Percentiles rank a stretch among this genome's conserved stretches.
These are phyloP conservation scores for Apiospora kogelbergensis DNA, from an alignment of 2,329 filamentous ascomycete genomes.

Conservation along the genomic window DNA sequence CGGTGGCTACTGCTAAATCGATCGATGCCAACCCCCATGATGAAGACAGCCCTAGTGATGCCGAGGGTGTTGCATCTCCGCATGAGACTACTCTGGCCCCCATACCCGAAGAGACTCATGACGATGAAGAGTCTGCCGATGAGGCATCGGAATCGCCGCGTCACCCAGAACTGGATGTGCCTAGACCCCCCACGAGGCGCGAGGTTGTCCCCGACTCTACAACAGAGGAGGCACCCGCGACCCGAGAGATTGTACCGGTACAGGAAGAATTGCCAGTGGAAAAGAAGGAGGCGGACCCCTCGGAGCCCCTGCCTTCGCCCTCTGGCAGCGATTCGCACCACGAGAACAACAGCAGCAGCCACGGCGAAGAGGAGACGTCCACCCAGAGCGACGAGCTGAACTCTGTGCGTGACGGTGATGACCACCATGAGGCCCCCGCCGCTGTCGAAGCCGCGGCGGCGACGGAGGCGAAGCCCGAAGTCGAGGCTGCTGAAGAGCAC, in stretches of 20 bases:
- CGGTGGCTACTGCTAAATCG: neutral
- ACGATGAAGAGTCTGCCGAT: neutral
- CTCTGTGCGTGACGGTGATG: neutral
- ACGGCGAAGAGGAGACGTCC: neutral
- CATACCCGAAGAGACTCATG: neutral
- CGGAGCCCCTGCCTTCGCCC: neutral
- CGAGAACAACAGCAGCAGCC: neutral
- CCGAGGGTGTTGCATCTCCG: neutral
- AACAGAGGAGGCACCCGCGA: neutral
- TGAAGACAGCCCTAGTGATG: neutral
- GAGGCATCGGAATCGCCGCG: neutral
- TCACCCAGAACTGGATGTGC: neutral
- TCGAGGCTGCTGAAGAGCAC: neutral
- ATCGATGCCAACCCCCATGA: neutral
- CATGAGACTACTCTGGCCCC: neutral
- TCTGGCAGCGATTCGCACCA: neutral
- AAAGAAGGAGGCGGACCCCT: neutral
- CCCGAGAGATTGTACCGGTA: neutral
- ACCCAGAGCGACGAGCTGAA: neutral
- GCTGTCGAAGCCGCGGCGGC: neutral
- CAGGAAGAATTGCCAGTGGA: neutral
- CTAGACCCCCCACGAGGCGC: neutral
- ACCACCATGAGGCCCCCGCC: neutral
- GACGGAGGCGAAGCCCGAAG: neutral
- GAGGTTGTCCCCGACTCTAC: neutral